These are phyloP conservation scores for Discostella stelligera DNA, from an alignment of 352 stramenopile genomes.

Conservation along the genomic window DNA sequence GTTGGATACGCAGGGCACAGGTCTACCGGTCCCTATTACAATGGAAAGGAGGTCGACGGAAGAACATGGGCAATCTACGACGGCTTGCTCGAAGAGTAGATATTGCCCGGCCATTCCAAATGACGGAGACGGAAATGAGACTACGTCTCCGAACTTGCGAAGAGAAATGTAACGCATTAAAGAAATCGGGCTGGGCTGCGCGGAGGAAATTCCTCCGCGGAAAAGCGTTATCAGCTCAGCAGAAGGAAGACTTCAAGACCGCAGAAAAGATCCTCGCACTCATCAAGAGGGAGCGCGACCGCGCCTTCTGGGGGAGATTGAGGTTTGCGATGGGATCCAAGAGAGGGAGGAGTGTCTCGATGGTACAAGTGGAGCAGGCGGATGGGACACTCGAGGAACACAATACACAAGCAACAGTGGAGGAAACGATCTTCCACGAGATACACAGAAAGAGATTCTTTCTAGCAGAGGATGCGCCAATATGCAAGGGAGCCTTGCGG, in stretches of 20 bases:
- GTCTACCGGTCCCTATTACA: slow-evolving; percentile 8
- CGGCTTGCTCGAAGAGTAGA: background rate
- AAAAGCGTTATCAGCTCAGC: background rate
- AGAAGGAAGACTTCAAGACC: background rate
- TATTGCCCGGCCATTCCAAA: background rate
- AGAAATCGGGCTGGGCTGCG: background rate
- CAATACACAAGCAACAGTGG: background rate
- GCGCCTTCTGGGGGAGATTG: slow-evolving; percentile 7
- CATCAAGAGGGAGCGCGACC: slow-evolving; percentile 10
- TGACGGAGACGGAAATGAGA: background rate
- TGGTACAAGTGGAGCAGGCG: background rate
- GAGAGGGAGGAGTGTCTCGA: background rate
- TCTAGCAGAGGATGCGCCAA: slow-evolving; percentile 7
- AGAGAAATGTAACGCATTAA: background rate
- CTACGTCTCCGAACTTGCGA: background rate
- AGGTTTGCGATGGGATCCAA: slow-evolving; percentile 10
- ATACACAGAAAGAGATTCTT: slow-evolving; percentile 19
- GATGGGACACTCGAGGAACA: background rate
- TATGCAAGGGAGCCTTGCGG: slow-evolving; percentile 5
- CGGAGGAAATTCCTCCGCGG: background rate
- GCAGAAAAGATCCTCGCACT: slow-evolving; percentile 10
- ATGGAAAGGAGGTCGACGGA: slow-evolving; percentile 3
- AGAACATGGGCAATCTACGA: slow-evolving; percentile 16
- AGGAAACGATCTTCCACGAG: background rate
- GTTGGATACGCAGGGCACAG: slow-evolving; percentile 11